phyloP scores from a whole-genome alignment of 441 rosid genomes.

The Theobroma grandiflorum region DNA sequence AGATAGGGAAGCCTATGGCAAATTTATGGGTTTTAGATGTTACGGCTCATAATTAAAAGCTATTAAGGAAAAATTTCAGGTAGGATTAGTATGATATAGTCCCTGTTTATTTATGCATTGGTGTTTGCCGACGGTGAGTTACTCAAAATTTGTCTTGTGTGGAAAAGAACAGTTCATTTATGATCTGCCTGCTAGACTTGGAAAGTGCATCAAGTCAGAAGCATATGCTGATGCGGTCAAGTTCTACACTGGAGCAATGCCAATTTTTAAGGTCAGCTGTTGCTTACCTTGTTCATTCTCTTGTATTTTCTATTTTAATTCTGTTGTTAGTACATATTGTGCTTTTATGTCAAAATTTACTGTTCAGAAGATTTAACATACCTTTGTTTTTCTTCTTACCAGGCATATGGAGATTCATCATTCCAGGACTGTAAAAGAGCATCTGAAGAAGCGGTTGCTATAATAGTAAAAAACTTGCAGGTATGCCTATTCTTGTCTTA shows the following conservation, averaged over 20 bases:
- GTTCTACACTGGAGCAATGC: slow-evolving; percentile 96
- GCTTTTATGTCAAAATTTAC: neutral
- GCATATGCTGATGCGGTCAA: slow-evolving; percentile 96
- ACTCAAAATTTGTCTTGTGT: slow-evolving; percentile 51
- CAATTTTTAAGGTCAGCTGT: slow-evolving; percentile 81
- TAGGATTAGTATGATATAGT: neutral
- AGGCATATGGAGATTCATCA: slow-evolving; percentile 97
- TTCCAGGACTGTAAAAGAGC: slow-evolving; percentile 95
- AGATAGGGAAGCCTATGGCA: neutral
- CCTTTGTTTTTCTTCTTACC: slow-evolving; percentile 34
- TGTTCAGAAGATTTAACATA: slow-evolving; percentile 15
- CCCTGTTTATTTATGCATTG: slow-evolving; percentile 20
- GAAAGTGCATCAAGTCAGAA: slow-evolving; percentile 89
- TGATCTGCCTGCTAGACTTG: slow-evolving; percentile 97
- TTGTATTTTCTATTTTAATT: slow-evolving; percentile 15
- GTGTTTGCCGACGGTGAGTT: slow-evolving; percentile 41
- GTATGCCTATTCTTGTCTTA: slow-evolving; percentile 41
- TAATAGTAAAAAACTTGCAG: slow-evolving; percentile 81
- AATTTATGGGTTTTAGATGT: neutral
- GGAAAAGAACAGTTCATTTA: slow-evolving; percentile 94
- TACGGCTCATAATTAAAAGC: slow-evolving; percentile 14
- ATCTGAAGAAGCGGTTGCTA: slow-evolving; percentile 90
- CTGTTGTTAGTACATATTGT: neutral
- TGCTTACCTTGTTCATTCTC: neutral
- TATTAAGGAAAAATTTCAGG: neutral